Evolutionary conservation across 805 yeast species (phyloP).

Genomic region (Blastobotrys parvus): DNA sequence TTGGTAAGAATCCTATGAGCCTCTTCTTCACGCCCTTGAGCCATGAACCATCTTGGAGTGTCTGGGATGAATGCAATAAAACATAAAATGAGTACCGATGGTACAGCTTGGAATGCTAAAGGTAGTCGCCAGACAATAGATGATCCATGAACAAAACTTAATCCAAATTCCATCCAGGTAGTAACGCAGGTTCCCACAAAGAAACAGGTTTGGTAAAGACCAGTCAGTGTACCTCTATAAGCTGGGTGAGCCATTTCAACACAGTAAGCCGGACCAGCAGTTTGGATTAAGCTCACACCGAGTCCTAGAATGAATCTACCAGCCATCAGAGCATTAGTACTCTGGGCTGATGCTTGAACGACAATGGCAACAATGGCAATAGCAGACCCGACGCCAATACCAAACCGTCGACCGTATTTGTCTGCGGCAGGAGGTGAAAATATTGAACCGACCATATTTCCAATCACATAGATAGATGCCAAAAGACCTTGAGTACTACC

Average conservation of each 20-base stretch:
- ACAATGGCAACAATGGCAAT: conserved; percentile 5
- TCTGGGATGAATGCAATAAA: conserved; percentile 9
- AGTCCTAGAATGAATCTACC: conserved; percentile 17
- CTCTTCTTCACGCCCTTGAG: conserved; percentile 7
- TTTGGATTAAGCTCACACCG: conserved; percentile 11
- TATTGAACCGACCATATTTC: conserved; percentile 10
- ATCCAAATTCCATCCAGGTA: conserved; percentile 11
- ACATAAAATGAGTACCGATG: conserved; percentile 5
- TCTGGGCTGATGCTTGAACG: conserved; percentile 5
- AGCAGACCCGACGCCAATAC: conserved; percentile 10
- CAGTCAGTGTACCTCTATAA: conserved; percentile 16
- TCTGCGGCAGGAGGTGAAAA: conserved; percentile 10
- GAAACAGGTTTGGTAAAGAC: conserved; percentile 10
- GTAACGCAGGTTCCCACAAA: conserved; percentile 12
- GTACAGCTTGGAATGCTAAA: conserved; percentile 10
- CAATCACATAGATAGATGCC: conserved; percentile 12
- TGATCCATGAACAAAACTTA: conserved; percentile 4
- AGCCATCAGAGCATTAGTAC: conserved; percentile 7
- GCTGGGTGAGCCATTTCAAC: conserved; percentile 17
- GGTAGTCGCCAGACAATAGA: conserved; percentile 13
- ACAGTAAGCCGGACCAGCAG: conserved; percentile 14
- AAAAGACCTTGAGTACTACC: conserved; percentile 10
- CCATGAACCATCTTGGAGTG: conserved; percentile 13
- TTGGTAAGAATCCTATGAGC: conserved; percentile 7
- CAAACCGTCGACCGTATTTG: conserved; percentile 8